Conservation (phyloP, 2,329 filamentous ascomycete genomes). For the Aspergillus floridensis region DNA sequence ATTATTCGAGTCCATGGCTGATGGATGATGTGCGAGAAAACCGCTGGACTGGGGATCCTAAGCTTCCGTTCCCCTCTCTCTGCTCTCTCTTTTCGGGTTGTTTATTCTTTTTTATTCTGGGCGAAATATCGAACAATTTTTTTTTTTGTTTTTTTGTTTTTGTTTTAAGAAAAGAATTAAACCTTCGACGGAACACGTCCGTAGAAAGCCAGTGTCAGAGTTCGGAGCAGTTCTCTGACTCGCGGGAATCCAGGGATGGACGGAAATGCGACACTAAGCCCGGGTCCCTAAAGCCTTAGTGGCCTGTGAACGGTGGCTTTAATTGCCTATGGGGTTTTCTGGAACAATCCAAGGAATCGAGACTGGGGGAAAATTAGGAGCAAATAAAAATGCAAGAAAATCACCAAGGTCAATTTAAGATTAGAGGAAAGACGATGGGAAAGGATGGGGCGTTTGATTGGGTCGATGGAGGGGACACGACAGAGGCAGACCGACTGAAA, state of each 20-base stretch:
- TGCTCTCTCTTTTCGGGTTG: background rate
- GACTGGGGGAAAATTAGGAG: constrained; percentile 2
- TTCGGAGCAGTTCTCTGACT: constrained; percentile 8
- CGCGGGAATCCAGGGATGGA: constrained; percentile 16
- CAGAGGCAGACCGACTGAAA: background rate
- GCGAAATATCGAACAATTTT: background rate
- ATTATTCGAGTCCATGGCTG: constrained; percentile 30
- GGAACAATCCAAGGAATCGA: constrained; percentile 12
- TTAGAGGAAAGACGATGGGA: constrained; percentile 4
- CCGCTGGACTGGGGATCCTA: constrained; percentile 5
- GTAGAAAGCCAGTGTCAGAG: constrained; percentile 3
- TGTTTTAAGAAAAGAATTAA: background rate
- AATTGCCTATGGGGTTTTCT: constrained; percentile 7
- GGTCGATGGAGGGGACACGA: constrained; percentile 3
- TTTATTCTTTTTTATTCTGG: background rate
- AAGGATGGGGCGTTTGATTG: constrained; percentile 3
- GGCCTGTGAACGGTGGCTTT: constrained; percentile 2
- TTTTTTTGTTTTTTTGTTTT: background rate
- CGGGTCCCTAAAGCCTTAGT: constrained; percentile 6
- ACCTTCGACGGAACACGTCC: constrained; percentile 5
- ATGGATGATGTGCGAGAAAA: constrained; percentile 4
- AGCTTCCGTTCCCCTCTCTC: constrained; percentile 2
- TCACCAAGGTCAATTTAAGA: constrained; percentile 1
- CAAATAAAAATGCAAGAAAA: constrained; percentile 10
- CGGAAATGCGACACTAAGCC: constrained; percentile 7